phyloP scores from a whole-genome alignment of 768 basidiomycete species.

The Tubosaeta sp. region DNA sequence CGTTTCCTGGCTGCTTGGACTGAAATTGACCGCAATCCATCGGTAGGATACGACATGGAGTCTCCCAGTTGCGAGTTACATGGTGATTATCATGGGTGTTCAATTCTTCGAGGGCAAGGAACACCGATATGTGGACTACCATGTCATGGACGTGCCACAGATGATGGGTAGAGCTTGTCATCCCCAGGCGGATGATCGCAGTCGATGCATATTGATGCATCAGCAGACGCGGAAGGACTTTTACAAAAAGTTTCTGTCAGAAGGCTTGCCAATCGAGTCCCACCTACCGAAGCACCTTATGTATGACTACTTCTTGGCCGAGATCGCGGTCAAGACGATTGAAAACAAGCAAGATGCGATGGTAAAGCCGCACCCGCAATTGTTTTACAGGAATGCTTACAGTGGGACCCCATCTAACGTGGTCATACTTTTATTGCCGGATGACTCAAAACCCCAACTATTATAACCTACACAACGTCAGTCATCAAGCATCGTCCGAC shows the following conservation, averaged over 20 bases:
- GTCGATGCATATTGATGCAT: conserved; percentile 94
- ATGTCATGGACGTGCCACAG: conserved; percentile 96
- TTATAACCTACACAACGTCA: conserved; percentile 92
- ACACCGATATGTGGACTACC: conserved; percentile 96
- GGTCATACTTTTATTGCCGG: conserved; percentile 97
- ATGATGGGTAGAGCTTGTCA: conserved; percentile 99
- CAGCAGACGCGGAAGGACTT: conserved; percentile 98
- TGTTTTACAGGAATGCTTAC: background rate
- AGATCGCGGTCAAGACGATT: conserved; percentile 97
- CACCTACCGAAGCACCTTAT: conserved; percentile 85
- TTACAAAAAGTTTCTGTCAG: conserved; percentile 96
- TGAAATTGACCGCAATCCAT: background rate
- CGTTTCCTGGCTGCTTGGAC: background rate
- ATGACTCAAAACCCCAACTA: conserved; percentile 98
- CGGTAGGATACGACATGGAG: conserved; percentile 92
- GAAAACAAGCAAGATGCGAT: conserved; percentile 99
- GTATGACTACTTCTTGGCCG: conserved; percentile 97
- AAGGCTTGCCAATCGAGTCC: conserved; percentile 97
- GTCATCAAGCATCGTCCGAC: conserved; percentile 92
- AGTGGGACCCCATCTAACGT: conserved; percentile 53
- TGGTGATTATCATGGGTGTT: conserved; percentile 99
- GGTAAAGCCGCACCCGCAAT: conserved; percentile 37
- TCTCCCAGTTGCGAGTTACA: conserved; percentile 88
- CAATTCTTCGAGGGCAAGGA: conserved; percentile 96
- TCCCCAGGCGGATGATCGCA: conserved; percentile 81